Percentiles rank a stretch among this genome's conserved stretches.
Evolutionary conservation across 1,284 basidiomycete species (phyloP).

Genomic region (Trichosporon faecale): DNA sequence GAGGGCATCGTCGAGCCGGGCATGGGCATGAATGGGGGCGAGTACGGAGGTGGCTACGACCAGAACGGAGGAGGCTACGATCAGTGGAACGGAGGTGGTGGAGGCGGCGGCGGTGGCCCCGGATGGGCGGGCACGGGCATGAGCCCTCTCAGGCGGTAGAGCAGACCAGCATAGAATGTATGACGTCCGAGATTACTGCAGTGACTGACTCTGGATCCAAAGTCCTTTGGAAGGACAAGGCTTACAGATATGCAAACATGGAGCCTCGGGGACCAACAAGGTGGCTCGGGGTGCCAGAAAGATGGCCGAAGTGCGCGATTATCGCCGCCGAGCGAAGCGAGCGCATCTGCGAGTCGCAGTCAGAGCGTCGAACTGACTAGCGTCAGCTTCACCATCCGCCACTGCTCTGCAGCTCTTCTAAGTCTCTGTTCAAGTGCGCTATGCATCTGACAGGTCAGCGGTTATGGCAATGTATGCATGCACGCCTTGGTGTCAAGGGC

Average conservation of each 20-base stretch:
- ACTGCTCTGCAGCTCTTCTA: too few relatives aligned
- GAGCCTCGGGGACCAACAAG: background rate
- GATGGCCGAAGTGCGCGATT: slow-evolving; percentile 1
- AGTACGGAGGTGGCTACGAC: slow-evolving; percentile 19
- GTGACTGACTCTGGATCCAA: background rate
- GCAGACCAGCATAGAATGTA: background rate
- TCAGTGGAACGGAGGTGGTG: slow-evolving; percentile 22
- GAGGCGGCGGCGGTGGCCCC: slow-evolving; percentile 23
- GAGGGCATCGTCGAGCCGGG: slow-evolving; percentile 37
- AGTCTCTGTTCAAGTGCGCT: background rate
- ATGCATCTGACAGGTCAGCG: background rate
- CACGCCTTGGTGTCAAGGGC: background rate
- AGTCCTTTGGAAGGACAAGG: too few relatives aligned
- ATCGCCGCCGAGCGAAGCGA: background rate
- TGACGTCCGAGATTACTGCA: background rate
- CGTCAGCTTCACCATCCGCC: background rate
- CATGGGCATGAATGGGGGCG: slow-evolving; percentile 21
- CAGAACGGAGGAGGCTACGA: slow-evolving; percentile 19
- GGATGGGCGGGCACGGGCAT: slow-evolving; percentile 33
- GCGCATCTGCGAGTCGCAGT: too few relatives aligned
- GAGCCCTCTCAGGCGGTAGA: slow-evolving; percentile 41
- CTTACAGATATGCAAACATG: background rate
- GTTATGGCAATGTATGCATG: background rate
- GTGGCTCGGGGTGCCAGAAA: background rate
- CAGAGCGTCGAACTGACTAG: background rate